Evolutionary conservation across 139 green algal species (phyloP), one percentile per base, ranked within the genome.

Genomic region (Coelastrella sp.): DNA sequence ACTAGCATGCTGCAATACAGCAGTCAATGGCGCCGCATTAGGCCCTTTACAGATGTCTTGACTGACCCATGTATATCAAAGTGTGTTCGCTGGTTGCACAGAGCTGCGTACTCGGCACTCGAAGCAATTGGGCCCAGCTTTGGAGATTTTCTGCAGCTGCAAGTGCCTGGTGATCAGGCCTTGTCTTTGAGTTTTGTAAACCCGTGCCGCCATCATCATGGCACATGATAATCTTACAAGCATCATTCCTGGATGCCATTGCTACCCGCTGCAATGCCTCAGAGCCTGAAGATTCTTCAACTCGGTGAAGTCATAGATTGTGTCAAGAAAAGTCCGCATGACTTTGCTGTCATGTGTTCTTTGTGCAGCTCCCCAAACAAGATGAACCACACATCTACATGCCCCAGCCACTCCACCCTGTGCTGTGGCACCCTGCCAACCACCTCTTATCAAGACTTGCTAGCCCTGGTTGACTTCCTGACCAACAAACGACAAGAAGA

Each of bases 401-500:
- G 59, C 60, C 13, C 3, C 14, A 13, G 58, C 14, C 59, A 54
- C 17, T 19, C n/a, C 81, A 87, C n/a, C 81, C 19, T 75, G 16
- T 87, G 19, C 81, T 87, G 81, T 59, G 81, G 81, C 81, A 3
- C 58, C 7, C n/a, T 87, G 58, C 16, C 60, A 74, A 65, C 57
- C 4, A 23, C 5, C 3, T 16, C 7, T 17, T 77, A 10, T 11
- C 20, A 2, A 19, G 16, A 22, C 0, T 59, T 87, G 20, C 19
- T 87, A n/a, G 13, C 73, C 5, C 3, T 19, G 17, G 23, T 87
- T 5, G 3, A 74, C 59, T 76, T 4, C 13, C 59, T 76, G 0
- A 87, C 75, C 5, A 22, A 74, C n/a, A 20, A 87, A n/a, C 19
- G n/a, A 8, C 19, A 58, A 3, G 54, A 57, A 7, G 78, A 57